These are phyloP conservation scores for Picochlorum sp. DNA, from an alignment of 139 green algal species.

Conservation along the genomic window DNA sequence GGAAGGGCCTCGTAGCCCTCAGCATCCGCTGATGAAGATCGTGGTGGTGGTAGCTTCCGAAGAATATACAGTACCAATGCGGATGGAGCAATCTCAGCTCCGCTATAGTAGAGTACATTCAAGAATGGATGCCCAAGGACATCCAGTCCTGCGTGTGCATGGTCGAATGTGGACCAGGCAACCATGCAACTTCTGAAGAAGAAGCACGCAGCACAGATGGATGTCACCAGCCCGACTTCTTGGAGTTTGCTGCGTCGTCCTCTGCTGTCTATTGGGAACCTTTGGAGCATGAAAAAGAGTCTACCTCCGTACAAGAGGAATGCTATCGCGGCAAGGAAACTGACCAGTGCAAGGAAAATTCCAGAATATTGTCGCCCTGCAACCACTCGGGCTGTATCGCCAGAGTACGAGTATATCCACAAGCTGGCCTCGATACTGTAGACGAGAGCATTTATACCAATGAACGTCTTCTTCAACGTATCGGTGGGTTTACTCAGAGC, in stretches of 20 bases:
- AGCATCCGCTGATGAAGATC: not conserved
- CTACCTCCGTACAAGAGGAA: slow-evolving; percentile 93
- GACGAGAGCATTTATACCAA: slow-evolving; percentile 75
- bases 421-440: slow-evolving; percentile 62
- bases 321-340: slow-evolving; percentile 57
- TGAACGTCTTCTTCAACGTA: slow-evolving; percentile 71
- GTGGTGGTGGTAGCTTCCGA: slow-evolving; percentile 77
- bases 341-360: slow-evolving; percentile 71
- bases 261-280: slow-evolving; percentile 90
- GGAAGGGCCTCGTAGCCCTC: slow-evolving; percentile 51
- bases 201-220: slow-evolving; percentile 90
- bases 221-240: slow-evolving; percentile 88
- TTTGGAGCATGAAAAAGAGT: slow-evolving; percentile 86
- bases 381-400: not conserved
- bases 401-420: slow-evolving; percentile 19
- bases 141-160: slow-evolving; percentile 44
- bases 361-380: slow-evolving; percentile 22
- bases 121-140: slow-evolving; percentile 61
- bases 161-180: slow-evolving; percentile 51
- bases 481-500: slow-evolving; percentile 69
- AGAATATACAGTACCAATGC: slow-evolving; percentile 84
- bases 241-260: slow-evolving; percentile 92
- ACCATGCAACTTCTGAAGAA: slow-evolving; percentile 60
- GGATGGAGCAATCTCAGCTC: slow-evolving; percentile 72
- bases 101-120: slow-evolving; percentile 82